phyloP scores from a whole-genome alignment of 2,329 filamentous ascomycete genomes.

The Fusarium sp. region DNA sequence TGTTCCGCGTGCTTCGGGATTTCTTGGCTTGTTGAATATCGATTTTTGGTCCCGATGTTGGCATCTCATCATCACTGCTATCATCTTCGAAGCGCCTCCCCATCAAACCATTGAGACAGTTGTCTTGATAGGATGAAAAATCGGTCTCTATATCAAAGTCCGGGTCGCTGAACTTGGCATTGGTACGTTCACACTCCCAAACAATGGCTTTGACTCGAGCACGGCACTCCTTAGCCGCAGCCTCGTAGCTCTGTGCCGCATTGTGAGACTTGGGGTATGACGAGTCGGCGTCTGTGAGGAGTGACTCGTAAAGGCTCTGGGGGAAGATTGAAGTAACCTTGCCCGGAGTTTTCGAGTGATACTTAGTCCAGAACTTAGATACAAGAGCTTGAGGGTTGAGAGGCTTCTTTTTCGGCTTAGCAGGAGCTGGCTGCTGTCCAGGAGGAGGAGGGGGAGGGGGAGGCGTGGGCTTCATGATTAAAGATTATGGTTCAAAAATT shows the following conservation, averaged over 20 bases:
- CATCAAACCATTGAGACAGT: conserved; percentile 56
- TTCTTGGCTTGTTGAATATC: conserved; percentile 26
- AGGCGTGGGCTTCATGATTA: conserved; percentile 32
- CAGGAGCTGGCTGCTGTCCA: conserved; percentile 15
- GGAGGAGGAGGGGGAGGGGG: conserved; percentile 13
- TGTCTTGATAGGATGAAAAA: conserved; percentile 50
- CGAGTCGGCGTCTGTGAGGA: conserved; percentile 42
- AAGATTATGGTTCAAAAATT: not conserved
- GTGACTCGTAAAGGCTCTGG: conserved; percentile 55
- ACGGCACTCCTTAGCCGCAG: conserved; percentile 57
- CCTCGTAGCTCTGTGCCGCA: conserved; percentile 59
- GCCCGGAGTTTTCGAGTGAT: conserved; percentile 57
- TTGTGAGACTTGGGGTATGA: conserved; percentile 52
- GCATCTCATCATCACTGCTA: conserved; percentile 25
- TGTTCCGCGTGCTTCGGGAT: conserved; percentile 29
- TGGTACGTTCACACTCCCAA: conserved; percentile 59
- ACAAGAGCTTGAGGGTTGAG: conserved; percentile 57
- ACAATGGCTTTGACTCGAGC: conserved; percentile 57
- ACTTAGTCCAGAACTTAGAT: conserved; percentile 59
- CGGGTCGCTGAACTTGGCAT: conserved; percentile 61
- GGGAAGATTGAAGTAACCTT: conserved; percentile 62
- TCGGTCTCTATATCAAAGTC: conserved; percentile 61
- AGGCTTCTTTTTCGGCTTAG: conserved; percentile 38
- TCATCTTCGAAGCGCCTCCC: conserved; percentile 34
- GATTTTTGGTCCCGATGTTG: not conserved